A percentile compares a stretch with the other conserved stretches of the same genome.
These are phyloP conservation scores for Senecio squalidus DNA, from an alignment of 140 eudicot species.

Conservation along the genomic window DNA sequence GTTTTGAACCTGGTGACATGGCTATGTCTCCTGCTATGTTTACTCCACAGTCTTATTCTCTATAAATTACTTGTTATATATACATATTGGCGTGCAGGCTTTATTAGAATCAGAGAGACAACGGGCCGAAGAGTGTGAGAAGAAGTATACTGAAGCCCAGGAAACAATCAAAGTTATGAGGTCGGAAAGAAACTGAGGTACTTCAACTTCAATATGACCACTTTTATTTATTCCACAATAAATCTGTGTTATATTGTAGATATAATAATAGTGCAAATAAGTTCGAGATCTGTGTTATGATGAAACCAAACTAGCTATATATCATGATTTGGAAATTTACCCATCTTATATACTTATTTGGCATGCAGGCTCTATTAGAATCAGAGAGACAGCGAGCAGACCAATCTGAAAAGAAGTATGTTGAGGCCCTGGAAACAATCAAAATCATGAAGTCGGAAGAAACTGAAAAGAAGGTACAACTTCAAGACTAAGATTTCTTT, in stretches of 20 bases:
- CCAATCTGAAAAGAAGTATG: slow-evolving; percentile 54
- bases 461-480: slow-evolving; percentile 57
- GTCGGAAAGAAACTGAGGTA: slow-evolving; percentile 57
- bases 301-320: slow-evolving; percentile 2
- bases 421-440: slow-evolving; percentile 49
- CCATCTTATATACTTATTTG: slow-evolving; percentile 11
- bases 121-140: slow-evolving; percentile 65
- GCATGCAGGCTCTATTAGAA: slow-evolving; percentile 46
- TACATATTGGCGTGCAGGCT: slow-evolving; percentile 32
- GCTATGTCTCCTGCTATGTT: too few species aligned
- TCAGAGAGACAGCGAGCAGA: slow-evolving; percentile 69
- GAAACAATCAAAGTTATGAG: slow-evolving; percentile 52
- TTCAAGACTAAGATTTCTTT: slow-evolving; percentile 22
- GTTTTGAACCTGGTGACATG: too few species aligned
- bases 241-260: neutral
- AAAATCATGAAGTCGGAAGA: slow-evolving; percentile 66
- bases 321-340: neutral
- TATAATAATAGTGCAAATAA: neutral
- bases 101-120: slow-evolving; percentile 53
- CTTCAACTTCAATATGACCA: slow-evolving; percentile 24
- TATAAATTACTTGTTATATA: neutral
- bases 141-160: slow-evolving; percentile 50
- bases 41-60: neutral
- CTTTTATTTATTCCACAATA: neutral
- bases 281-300: neutral